Evolutionary conservation across 192 early-diverging fungal genomes (phyloP).

Genomic region (Backusella mclennaniae): DNA sequence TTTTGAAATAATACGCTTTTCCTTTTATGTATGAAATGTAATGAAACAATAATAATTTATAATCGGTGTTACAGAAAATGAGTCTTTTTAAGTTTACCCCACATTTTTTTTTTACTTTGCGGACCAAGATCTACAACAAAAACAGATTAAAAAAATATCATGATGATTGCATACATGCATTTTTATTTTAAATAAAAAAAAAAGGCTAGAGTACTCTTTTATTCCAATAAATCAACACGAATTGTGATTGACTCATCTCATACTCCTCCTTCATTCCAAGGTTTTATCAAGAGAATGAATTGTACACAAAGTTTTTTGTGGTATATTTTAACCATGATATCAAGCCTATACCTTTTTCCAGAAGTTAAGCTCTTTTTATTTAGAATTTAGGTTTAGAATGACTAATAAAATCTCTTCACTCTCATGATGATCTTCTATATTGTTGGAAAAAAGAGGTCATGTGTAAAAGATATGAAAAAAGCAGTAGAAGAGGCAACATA

Average conservation of each 20-base stretch:
- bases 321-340: background rate
- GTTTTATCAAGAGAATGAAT: background rate
- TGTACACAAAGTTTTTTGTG: background rate
- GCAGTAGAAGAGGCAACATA: no score
- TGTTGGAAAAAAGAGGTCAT: background rate
- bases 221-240: no score
- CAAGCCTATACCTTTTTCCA: conserved; percentile 2
- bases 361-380: background rate
- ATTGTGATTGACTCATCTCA: no score
- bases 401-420: background rate
- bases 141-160: no score
- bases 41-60: background rate
- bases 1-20: background rate
- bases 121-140: no score
- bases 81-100: background rate
- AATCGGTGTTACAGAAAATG: background rate
- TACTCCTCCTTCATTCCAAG: no score
- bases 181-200: no score
- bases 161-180: no score
- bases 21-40: background rate
- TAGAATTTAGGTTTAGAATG: background rate
- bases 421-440: background rate
- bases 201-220: no score
- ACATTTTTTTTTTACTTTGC: background rate
- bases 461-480: background rate